These are phyloP conservation scores for Avena insularis DNA, from an alignment of 176 grass and related monocot species.

Conservation along the genomic window DNA sequence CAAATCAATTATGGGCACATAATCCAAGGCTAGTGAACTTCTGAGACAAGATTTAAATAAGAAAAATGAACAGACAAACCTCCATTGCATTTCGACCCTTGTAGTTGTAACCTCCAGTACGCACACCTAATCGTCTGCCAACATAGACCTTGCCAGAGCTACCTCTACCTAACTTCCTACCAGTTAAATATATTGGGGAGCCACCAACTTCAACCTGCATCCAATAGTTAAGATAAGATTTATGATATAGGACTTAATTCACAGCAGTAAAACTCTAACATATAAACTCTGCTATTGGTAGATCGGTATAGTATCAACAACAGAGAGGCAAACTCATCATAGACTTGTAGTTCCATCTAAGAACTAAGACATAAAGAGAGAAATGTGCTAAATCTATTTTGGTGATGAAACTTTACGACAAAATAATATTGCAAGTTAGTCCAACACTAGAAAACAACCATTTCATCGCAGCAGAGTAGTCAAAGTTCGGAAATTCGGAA, in stretches of 20 bases:
- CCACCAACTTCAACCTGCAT: constrained; percentile 84
- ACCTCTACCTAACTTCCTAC: constrained; percentile 81
- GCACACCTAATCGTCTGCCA: constrained; percentile 63
- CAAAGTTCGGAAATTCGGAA: not conserved
- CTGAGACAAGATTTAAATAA: constrained; percentile 8
- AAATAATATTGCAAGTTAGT: constrained; percentile 14
- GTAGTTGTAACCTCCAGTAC: constrained; percentile 46
- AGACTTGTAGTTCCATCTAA: not conserved
- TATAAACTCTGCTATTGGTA: constrained; percentile 57
- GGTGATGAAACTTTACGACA: not conserved
- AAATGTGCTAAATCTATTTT: not conserved
- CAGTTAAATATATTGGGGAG: constrained; percentile 75
- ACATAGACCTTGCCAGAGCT: constrained; percentile 88
- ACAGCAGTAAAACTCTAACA: constrained; percentile 38
- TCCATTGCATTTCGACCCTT: constrained; percentile 75
- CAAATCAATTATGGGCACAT: not conserved
- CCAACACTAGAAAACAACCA: not conserved
- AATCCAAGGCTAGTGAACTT: not conserved
- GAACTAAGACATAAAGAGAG: not conserved
- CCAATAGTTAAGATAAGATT: constrained; percentile 1
- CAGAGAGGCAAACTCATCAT: not conserved
- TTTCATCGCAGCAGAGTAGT: not conserved
- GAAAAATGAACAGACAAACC: constrained; percentile 42
- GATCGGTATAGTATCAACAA: constrained; percentile 13
- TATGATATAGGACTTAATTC: not conserved